Evolutionary conservation across 352 stramenopile species (phyloP).

Genomic region (Globisporangium cystogenes): DNA sequence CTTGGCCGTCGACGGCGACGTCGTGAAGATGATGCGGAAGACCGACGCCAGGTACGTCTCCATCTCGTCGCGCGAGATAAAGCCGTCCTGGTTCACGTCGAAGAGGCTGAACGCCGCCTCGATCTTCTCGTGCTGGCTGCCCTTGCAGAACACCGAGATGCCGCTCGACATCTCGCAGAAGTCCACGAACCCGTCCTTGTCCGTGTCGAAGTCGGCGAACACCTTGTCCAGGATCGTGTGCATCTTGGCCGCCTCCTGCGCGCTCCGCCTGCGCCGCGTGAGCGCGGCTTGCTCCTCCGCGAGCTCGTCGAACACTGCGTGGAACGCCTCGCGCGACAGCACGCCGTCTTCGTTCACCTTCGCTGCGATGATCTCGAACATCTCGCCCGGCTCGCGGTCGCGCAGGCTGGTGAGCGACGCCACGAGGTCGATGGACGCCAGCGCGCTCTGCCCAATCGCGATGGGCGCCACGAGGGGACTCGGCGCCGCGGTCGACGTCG

Average conservation of each 20-base stretch:
- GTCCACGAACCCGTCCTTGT: constrained; percentile 76
- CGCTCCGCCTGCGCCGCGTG: constrained; percentile 19
- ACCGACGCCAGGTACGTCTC: constrained; percentile 83
- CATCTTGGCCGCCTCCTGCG: constrained; percentile 30
- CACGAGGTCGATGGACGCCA: constrained; percentile 55
- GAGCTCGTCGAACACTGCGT: constrained; percentile 65
- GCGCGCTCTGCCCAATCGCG: constrained; percentile 19
- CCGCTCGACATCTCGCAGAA: constrained; percentile 84
- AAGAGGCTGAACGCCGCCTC: constrained; percentile 80
- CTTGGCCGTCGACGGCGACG: constrained; percentile 33
- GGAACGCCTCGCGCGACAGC: constrained; percentile 56
- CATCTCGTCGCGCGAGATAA: constrained; percentile 80
- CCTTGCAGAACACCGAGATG: constrained; percentile 75
- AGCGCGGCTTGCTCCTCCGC: constrained; percentile 25
- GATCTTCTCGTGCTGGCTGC: constrained; percentile 78
- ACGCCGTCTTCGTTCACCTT: constrained; percentile 84
- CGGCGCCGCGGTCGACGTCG: not conserved
- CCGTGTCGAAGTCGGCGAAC: constrained; percentile 75
- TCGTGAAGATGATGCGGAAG: constrained; percentile 79
- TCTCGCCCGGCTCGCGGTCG: constrained; percentile 41
- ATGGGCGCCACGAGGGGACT: not conserved
- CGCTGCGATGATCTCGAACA: constrained; percentile 81
- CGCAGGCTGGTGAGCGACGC: constrained; percentile 52
- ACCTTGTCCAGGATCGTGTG: constrained; percentile 51
- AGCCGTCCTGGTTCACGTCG: constrained; percentile 85